Evolutionary conservation across 176 grass and related monocot genomes (phyloP), one percentile per base, ranked within the genome.

Genomic region (Canna indica): DNA sequence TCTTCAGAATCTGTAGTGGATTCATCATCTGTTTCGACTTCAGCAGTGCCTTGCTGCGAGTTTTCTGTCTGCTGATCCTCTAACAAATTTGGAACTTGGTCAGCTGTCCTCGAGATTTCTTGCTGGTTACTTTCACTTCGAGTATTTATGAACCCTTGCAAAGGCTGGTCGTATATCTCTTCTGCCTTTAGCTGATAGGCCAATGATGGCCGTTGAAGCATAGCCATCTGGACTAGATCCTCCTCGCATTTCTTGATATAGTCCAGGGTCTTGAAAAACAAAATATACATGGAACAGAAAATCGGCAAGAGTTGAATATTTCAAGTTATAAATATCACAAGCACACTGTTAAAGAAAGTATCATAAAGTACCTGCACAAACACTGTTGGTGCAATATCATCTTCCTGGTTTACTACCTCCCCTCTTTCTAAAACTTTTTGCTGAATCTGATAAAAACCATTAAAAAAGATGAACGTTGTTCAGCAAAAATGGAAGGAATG

Each of bases 231-330:
- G 68, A 87, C 88, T 50, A 85, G 78, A 82, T 97, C 93, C 45
- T 86, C 64, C 74, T 97, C 88, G 0, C 93, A 90, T 75, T 90
- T 90, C 77, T 97, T 92, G 64, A 97, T 83, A 50, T 83, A 92
- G 59, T 89, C 84, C 76, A 97, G 44, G 0, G 77, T 87, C 86
- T 92, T 75, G 33, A 22, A 36, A 77, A 47, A 71, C 33, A n/a
- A 54, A 53, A 25, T 45, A 31, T 69, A 36, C 25, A 25, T 1
- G 41, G 3, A 41, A 69, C 48, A 68, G 75, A 38, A 50, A 53
- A 47, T 26, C 78, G 27, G 8, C 65, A 75, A 3, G 1, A 30
- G 45, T 69, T 15, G 12, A 25, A 75, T 67, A 70, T 52, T 63
- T 48, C 13, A 36, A 36, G 35, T 29, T 17, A 30, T 16, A 27